These are phyloP conservation scores for Hygrocybe punicea DNA, from an alignment of 768 basidiomycete genomes.

Conservation along the genomic window DNA sequence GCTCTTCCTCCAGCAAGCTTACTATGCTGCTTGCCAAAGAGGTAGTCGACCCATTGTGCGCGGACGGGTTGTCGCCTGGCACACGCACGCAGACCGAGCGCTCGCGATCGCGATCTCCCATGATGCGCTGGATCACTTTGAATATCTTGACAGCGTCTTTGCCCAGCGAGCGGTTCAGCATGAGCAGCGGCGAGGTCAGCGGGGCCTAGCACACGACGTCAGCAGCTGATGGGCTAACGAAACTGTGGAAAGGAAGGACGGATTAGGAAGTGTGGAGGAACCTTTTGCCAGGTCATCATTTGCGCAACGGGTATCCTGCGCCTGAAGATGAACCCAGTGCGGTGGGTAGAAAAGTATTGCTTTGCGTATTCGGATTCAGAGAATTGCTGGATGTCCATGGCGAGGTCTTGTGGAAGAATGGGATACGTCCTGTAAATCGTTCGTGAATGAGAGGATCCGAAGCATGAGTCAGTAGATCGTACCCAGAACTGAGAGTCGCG, in stretches of 20 bases:
- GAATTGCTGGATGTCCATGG: constrained; percentile 83
- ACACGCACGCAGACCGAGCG: constrained; percentile 49
- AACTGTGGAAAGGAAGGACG: too few species aligned
- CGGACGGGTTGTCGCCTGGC: constrained; percentile 42
- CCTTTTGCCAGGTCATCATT: constrained; percentile 92
- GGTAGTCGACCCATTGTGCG: constrained; percentile 42
- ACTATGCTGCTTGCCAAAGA: constrained; percentile 39
- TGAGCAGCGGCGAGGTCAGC: constrained; percentile 70
- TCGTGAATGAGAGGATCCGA: constrained; percentile 5
- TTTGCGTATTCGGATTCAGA: constrained; percentile 80
- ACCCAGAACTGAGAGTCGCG: constrained; percentile 65
- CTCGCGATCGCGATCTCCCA: constrained; percentile 87
- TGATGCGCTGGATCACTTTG: constrained; percentile 86
- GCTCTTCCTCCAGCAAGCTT: constrained; percentile 73
- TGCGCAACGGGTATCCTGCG: constrained; percentile 78
- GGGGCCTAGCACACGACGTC: constrained; percentile 41
- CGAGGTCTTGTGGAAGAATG: constrained; percentile 74
- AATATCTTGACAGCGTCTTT: constrained; percentile 82
- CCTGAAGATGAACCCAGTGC: constrained; percentile 84
- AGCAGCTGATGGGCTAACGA: background rate
- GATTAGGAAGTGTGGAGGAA: constrained; percentile 15
- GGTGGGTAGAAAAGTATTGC: constrained; percentile 86
- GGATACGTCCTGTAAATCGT: constrained; percentile 58
- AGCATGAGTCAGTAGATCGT: constrained; percentile 21
- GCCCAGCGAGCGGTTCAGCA: constrained; percentile 59